phyloP scores from a whole-genome alignment of 768 basidiomycete genomes.

The Suillus variegatus region DNA sequence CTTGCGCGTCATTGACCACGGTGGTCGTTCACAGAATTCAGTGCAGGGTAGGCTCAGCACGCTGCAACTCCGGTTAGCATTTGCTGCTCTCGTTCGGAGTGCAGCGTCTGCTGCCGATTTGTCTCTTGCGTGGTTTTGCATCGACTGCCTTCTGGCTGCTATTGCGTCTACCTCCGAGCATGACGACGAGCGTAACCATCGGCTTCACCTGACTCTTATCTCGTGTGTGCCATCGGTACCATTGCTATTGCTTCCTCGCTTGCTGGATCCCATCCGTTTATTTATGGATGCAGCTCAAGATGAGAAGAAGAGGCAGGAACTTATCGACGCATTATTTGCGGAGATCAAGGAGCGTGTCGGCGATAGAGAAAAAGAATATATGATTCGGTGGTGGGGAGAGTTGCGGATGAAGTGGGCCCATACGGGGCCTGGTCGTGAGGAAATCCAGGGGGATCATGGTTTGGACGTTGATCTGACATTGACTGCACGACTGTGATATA shows the following conservation, averaged over 20 bases:
- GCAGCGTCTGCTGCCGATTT: conserved; percentile 46
- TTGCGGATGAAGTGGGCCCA: conserved; percentile 31
- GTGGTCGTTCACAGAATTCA: conserved; percentile 52
- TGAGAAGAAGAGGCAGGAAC: conserved; percentile 37
- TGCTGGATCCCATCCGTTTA: conserved; percentile 50
- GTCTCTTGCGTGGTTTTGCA: conserved; percentile 69
- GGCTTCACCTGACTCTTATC: conserved; percentile 64
- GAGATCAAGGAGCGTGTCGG: conserved; percentile 67
- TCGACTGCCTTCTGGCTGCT: conserved; percentile 53
- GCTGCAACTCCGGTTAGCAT: conserved; percentile 72
- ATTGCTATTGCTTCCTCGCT: conserved; percentile 51
- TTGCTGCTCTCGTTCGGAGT: conserved; percentile 65
- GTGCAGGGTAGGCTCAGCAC: conserved; percentile 58
- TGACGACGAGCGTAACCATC: conserved; percentile 40
- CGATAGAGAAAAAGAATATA: conserved; percentile 68
- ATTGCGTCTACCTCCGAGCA: conserved; percentile 19
- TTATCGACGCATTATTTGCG: conserved; percentile 58
- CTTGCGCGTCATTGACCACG: conserved; percentile 7
- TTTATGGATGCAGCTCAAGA: conserved; percentile 33
- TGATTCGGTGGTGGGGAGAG: conserved; percentile 74
- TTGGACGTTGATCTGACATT: neutral
- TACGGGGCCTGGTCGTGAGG: neutral
- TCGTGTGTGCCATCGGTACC: conserved; percentile 67
- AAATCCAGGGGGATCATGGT: neutral
- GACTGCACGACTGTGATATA: neutral